Evolutionary conservation across 345 rosid genomes (phyloP), one percentile per base, ranked within the genome.

Genomic region (Sonneratia alba): DNA sequence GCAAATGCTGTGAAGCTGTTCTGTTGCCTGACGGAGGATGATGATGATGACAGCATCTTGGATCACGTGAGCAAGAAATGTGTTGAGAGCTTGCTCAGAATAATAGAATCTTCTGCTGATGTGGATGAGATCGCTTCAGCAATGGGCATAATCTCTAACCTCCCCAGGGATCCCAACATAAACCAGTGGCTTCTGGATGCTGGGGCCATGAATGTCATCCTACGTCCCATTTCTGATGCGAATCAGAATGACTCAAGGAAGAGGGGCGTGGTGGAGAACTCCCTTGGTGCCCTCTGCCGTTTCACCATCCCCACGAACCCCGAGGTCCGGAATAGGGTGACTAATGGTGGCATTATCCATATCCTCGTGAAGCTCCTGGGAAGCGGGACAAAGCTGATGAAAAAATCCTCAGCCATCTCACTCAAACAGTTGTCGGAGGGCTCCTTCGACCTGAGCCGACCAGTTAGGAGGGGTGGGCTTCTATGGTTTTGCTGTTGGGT

Each of bases 1-100:
- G 79, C 78, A 74, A 85, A 85, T 79, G 91, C 89, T 55, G 86
- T 89, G 81, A 87, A 86, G 79, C 78, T 89, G 75, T 79, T 85
- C 65, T 74, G 79, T 76, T 85, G 79, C 80, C 75, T 89, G 81
- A 82, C 78, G 32, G 82, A 85, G 72, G 87, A 79, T 69, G 76
- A 81, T 56, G 83, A 81, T 56, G 81, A 85, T 79, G 85, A 79
- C 69, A 77, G 72, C 70, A 80, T 89, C 51, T 42, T 61, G 68
- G 88, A 87, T 76, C 85, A 85, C 76, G 85, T 85, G 61, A 70
- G 63, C 49, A 78, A 79, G 81, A 80, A 69, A 71, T 80, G 78
- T 74, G 37, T 87, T 5, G 76, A 84, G 76, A 82, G 81, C 68
- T 77, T 87, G 81, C 78, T 85, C 48, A 67, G 61, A 74, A 87